Percentiles rank a stretch among this genome's conserved stretches.
phyloP scores from a whole-genome alignment of 2,329 filamentous ascomycete genomes.

The Stagonosporopsis chrysanthemi region DNA sequence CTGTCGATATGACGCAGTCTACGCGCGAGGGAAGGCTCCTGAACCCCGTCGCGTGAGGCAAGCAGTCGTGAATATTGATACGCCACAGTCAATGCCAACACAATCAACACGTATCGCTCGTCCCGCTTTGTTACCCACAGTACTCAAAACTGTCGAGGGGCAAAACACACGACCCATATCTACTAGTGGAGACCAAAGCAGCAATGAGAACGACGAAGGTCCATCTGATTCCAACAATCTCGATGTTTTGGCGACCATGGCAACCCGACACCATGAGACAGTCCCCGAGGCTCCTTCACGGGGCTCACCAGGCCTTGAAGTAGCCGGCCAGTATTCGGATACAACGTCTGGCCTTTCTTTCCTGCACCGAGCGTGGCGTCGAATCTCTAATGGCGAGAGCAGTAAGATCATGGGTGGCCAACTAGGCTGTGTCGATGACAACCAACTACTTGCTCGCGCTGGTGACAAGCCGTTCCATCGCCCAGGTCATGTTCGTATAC shows the following conservation, averaged over 20 bases:
- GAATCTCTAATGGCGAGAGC: constrained; percentile 66
- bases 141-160: background rate
- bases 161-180: too few relatives aligned
- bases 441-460: constrained; percentile 58
- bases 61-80: background rate
- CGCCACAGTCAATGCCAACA: background rate
- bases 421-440: constrained; percentile 34
- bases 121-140: background rate
- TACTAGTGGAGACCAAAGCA: background rate
- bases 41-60: constrained; percentile 22
- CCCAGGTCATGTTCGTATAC: constrained; percentile 37
- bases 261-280: constrained; percentile 1
- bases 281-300: constrained; percentile 28
- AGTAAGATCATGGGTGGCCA: constrained; percentile 31
- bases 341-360: constrained; percentile 62
- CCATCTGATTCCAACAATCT: background rate
- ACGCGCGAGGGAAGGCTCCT: constrained; percentile 37
- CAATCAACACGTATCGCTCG: constrained; percentile 2
- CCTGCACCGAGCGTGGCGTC: constrained; percentile 72
- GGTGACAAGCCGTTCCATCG: constrained; percentile 60
- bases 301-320: constrained; percentile 58
- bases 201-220: background rate
- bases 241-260: constrained; percentile 1
- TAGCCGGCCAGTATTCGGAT: constrained; percentile 64
- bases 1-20: constrained; percentile 37